Conservation (phyloP, 164 flowering plant species). For the Stephania japonica region DNA sequence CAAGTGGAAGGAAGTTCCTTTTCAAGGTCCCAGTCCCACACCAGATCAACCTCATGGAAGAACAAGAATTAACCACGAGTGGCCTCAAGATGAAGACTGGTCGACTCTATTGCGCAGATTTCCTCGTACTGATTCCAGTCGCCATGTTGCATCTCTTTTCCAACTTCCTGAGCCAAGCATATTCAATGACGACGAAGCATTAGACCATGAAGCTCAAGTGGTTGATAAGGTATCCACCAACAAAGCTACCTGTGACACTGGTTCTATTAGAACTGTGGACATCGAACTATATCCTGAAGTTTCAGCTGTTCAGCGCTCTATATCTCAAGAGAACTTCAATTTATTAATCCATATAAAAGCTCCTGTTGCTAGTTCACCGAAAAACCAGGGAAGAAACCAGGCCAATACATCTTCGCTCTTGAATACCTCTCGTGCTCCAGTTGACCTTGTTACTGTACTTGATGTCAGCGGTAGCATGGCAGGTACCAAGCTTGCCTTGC, state of each 20-base stretch:
- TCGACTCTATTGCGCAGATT: slow-evolving; percentile 40
- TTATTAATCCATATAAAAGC: slow-evolving; percentile 79
- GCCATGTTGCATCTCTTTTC: slow-evolving; percentile 33
- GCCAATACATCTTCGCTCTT: slow-evolving; percentile 12
- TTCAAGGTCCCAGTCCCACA: slow-evolving; percentile 42
- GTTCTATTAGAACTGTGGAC: slow-evolving; percentile 33
- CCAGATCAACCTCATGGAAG: slow-evolving; percentile 31
- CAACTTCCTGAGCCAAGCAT: slow-evolving; percentile 54
- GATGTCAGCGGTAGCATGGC: slow-evolving; percentile 99
- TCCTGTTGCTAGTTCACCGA: slow-evolving; percentile 33
- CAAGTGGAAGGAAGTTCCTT: slow-evolving; percentile 91
- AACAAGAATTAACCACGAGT: slow-evolving; percentile 36
- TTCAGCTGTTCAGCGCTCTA: slow-evolving; percentile 51
- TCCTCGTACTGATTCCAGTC: slow-evolving; percentile 30
- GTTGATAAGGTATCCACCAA: slow-evolving; percentile 13
- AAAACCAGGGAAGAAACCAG: slow-evolving; percentile 13
- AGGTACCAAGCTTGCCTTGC: slow-evolving; percentile 85
- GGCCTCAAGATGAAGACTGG: slow-evolving; percentile 52
- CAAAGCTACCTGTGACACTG: slow-evolving; percentile 10
- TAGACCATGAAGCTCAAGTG: slow-evolving; percentile 28
- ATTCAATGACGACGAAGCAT: slow-evolving; percentile 69
- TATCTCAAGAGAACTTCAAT: slow-evolving; percentile 44
- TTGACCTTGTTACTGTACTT: slow-evolving; percentile 93
- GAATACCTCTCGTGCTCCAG: slow-evolving; percentile 61
- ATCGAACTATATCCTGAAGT: slow-evolving; percentile 63